Percentiles rank a stretch among this genome's conserved stretches.
Evolutionary conservation across 2,329 filamentous ascomycete genomes (phyloP).

Genomic region (Niveomyces coronatus): DNA sequence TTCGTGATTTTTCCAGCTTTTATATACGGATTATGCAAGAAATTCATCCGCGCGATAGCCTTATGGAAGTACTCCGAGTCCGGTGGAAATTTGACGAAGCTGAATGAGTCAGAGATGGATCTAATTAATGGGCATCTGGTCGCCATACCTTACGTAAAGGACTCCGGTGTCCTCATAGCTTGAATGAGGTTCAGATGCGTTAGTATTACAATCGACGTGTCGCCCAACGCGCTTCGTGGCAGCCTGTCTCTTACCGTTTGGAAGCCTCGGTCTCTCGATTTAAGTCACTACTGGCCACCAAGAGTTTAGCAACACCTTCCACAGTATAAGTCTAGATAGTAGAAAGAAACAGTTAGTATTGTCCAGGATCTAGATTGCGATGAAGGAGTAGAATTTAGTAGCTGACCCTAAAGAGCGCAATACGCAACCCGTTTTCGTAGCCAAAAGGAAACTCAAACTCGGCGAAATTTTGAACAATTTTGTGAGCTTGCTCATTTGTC

Average conservation of each 20-base stretch:
- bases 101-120: slow-evolving; percentile 5
- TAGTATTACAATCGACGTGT: too few relatives aligned
- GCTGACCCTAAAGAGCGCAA: slow-evolving; percentile 29
- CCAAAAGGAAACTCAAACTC: slow-evolving; percentile 28
- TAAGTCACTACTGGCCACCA: slow-evolving; percentile 26
- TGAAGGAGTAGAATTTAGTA: background rate
- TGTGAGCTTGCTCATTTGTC: slow-evolving; percentile 34
- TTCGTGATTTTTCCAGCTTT: slow-evolving; percentile 26
- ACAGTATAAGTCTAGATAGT: slow-evolving; percentile 33
- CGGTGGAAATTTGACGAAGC: slow-evolving; percentile 22
- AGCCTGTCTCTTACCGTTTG: slow-evolving; percentile 22
- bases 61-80: slow-evolving; percentile 21
- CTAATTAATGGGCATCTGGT: background rate
- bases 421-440: slow-evolving; percentile 26
- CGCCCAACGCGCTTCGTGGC: too few relatives aligned
- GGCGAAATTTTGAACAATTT: slow-evolving; percentile 27
- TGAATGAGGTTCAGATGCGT: background rate
- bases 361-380: too few relatives aligned
- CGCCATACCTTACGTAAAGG: slow-evolving; percentile 28
- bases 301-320: slow-evolving; percentile 25
- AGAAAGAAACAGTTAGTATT: too few relatives aligned
- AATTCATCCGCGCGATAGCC: slow-evolving; percentile 30
- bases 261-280: slow-evolving; percentile 19
- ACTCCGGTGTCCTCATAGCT: slow-evolving; percentile 32
- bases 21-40: slow-evolving; percentile 26